Base-by-base conservation (phyloP, 345 rosid genomes). In the Turritis glabra region DNA sequence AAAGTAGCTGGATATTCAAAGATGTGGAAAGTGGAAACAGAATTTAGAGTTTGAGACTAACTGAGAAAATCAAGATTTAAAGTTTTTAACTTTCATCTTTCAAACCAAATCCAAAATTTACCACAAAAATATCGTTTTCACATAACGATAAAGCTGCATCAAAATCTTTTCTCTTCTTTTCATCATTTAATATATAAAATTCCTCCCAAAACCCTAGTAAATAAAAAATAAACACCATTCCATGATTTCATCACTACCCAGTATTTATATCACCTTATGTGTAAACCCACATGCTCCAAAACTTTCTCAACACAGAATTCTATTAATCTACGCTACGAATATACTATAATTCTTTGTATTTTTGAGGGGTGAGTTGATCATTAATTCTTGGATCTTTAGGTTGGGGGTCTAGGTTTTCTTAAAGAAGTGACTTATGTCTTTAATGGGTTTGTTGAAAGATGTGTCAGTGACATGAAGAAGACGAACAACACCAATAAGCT, bases 171-270 rank as follows among this genome's bases (percentile, higher is more conserved):
- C 50, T 79, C 74, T 74, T 85, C 46, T 72, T 87, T 15, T 81
- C 57, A 48, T 77, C 73, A 76, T 82, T 81, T 64, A 76, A 85
- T 80, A 85, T 80, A 50, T 10, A 37, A 23, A 51, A 29, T 14
- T 27, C 14, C 4, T 26, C 26, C 43, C 35, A 44, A 69, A 38
- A 23, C 40, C 44, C 23, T 11, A 33, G 18, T 8, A 15, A 62
- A 69, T 6, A 12, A 43, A 37, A 2, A 46, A 8, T 21, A 15
- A 47, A 48, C 25, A 64, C 7, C 47, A 64, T 65, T 40, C 71
- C 68, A 85, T 86, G 87, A 85, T 84, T 85, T 91, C 92, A 85
- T 81, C 96, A 86, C 87, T 83, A 77, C 85, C 27, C 21, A 71
- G 54, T 86, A 84, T 87, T 80, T 85, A 87, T 84, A 81, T 63